A percentile compares a stretch with the other conserved stretches of the same genome.
Evolutionary conservation across 441 rosid genomes (phyloP).

Genomic region (Gossypium schwendimanii): DNA sequence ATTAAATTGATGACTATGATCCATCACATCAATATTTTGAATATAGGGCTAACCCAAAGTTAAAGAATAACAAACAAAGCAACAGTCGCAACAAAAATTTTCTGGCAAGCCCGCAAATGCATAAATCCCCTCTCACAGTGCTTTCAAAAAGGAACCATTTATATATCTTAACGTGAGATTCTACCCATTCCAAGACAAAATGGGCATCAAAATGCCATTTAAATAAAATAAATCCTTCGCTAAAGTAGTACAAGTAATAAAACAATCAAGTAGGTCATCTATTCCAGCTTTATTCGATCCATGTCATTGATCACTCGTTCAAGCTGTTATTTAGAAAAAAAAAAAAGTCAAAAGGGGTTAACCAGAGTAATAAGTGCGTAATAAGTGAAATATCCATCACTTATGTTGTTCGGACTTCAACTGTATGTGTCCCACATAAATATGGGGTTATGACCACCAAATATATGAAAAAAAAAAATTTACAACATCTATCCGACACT

Average conservation of each 20-base stretch:
- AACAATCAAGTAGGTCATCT: conserved; percentile 4
- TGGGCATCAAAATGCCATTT: not conserved
- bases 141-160: not conserved
- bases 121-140: not conserved
- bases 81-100: too few relatives aligned
- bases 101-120: too few relatives aligned
- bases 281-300: conserved; percentile 76
- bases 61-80: too few relatives aligned
- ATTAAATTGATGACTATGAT: too few relatives aligned
- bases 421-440: too few relatives aligned
- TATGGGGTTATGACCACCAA: too few relatives aligned
- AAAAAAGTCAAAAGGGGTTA: not conserved
- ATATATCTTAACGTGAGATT: not conserved
- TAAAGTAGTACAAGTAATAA: not conserved
- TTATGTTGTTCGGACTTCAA: too few relatives aligned
- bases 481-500: too few relatives aligned
- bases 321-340: conserved; percentile 37
- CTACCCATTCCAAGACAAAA: not conserved
- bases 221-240: conserved; percentile 11
- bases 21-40: too few relatives aligned
- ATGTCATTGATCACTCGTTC: conserved; percentile 77
- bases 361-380: not conserved
- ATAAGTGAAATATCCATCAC: not conserved
- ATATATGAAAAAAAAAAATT: too few relatives aligned
- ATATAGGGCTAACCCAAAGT: not conserved